Evolutionary conservation across 495 filamentous ascomycete species (phyloP).

Genomic region (Daldinia loculata): DNA sequence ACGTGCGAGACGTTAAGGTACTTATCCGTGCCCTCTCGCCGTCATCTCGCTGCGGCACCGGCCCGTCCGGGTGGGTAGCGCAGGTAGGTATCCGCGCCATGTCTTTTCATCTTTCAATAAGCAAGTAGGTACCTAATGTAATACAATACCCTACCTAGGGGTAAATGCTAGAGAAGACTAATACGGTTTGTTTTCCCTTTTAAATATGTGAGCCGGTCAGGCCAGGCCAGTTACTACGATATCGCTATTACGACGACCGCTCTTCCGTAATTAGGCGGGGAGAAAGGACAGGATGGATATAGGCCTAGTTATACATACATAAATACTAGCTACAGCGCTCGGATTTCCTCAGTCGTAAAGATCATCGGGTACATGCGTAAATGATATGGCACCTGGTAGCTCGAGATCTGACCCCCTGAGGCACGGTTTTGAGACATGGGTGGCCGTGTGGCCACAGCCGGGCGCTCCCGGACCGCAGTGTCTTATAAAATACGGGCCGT

Average conservation of each 20-base stretch:
- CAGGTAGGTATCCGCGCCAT: conserved; percentile 2
- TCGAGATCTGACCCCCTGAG: neutral
- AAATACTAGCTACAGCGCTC: neutral
- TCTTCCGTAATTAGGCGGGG: neutral
- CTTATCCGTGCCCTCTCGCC: neutral
- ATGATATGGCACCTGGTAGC: neutral
- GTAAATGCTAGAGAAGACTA: too few species aligned
- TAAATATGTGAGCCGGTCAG: neutral
- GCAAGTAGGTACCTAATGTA: neutral
- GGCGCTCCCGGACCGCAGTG: neutral
- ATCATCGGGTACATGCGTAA: neutral
- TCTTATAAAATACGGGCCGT: conserved; percentile 5
- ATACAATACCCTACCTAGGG: neutral
- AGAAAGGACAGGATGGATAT: neutral
- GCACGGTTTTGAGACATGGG: neutral
- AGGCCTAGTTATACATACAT: too few species aligned
- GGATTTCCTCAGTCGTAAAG: neutral
- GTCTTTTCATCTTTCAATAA: neutral
- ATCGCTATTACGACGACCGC: neutral
- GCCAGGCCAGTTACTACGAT: neutral
- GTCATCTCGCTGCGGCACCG: neutral
- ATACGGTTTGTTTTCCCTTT: neutral
- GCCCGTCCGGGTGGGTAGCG: neutral
- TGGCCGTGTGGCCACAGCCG: neutral
- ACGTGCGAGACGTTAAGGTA: neutral